A percentile compares a stretch with the other conserved stretches of the same genome.
Evolutionary conservation across 352 stramenopile genomes (phyloP).

Genomic region (Phytophthora tentaculata): DNA sequence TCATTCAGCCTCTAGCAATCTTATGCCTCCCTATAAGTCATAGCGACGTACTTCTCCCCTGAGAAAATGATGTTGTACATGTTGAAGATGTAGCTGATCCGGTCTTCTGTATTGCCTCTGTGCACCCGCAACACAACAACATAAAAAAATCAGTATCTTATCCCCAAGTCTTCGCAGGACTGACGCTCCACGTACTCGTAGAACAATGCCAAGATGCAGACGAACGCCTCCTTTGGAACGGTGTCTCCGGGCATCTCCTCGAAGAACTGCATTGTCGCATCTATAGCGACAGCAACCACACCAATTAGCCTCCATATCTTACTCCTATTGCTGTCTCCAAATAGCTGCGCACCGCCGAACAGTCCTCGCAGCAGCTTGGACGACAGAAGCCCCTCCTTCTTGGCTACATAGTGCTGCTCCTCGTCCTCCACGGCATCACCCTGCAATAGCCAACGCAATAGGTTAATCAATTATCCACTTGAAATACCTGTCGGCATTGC

Average conservation of each 20-base stretch:
- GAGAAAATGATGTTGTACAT: conserved; percentile 87
- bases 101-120: conserved; percentile 87
- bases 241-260: conserved; percentile 56
- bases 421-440: conserved; percentile 74
- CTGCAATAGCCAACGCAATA: conserved; percentile 28
- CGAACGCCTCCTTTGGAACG: conserved; percentile 78
- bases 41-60: conserved; percentile 57
- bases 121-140: conserved; percentile 13
- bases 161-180: too few species aligned
- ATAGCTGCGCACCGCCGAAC: conserved; percentile 61
- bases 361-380: conserved; percentile 80
- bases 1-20: conserved; percentile 5
- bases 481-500: not conserved
- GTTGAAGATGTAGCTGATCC: conserved; percentile 87
- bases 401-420: conserved; percentile 68
- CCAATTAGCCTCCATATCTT: not conserved
- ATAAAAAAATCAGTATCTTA: conserved; percentile 24
- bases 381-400: conserved; percentile 71
- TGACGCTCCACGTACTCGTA: conserved; percentile 79
- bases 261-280: conserved; percentile 71
- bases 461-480: not conserved
- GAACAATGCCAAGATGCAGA: conserved; percentile 69
- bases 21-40: not conserved
- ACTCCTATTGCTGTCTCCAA: not conserved
- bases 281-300: conserved; percentile 29